phyloP scores from a whole-genome alignment of 2,329 filamentous ascomycete species.

The Penicillium oxalicum region DNA sequence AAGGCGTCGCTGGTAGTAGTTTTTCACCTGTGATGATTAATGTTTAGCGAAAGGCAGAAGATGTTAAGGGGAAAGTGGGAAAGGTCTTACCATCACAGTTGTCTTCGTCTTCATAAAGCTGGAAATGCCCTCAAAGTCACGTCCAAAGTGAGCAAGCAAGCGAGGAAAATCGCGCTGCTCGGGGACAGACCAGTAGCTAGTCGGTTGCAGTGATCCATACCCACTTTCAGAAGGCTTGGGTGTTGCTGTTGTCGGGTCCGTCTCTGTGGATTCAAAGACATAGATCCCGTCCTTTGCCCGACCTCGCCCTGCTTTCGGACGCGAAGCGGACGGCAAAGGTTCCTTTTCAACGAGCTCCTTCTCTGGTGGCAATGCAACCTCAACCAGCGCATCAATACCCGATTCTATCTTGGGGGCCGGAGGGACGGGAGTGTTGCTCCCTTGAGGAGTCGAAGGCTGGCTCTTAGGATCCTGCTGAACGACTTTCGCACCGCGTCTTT shows the following conservation, averaged over 20 bases:
- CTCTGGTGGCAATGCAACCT: slow-evolving; percentile 16
- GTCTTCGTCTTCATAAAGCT: slow-evolving; percentile 49
- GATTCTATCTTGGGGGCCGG: slow-evolving; percentile 24
- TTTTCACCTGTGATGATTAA: slow-evolving; percentile 39
- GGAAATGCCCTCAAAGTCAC: slow-evolving; percentile 45
- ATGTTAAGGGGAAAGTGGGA: no score
- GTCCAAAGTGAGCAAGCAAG: slow-evolving; percentile 43
- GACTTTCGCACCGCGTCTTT: slow-evolving; percentile 29
- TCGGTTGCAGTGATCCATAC: slow-evolving; percentile 40
- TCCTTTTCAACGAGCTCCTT: slow-evolving; percentile 26
- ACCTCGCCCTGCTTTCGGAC: slow-evolving; percentile 25
- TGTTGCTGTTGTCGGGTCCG: slow-evolving; percentile 18
- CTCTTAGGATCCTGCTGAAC: slow-evolving; percentile 26
- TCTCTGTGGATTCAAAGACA: slow-evolving; percentile 32
- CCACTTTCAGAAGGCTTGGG: slow-evolving; percentile 25
- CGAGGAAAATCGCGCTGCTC: slow-evolving; percentile 45
- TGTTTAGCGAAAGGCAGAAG: not conserved
- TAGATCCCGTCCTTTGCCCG: slow-evolving; percentile 31
- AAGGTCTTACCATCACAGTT: slow-evolving; percentile 44
- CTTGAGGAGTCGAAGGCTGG: slow-evolving; percentile 8
- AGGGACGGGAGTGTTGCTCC: slow-evolving; percentile 17
- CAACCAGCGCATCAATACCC: slow-evolving; percentile 10
- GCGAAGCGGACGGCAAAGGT: slow-evolving; percentile 16
- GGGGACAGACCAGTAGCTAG: slow-evolving; percentile 49
- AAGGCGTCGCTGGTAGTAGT: slow-evolving; percentile 43